Evolutionary conservation across 1,139 yeast genomes (phyloP).

Genomic region (Scheffersomyces stambukii): DNA sequence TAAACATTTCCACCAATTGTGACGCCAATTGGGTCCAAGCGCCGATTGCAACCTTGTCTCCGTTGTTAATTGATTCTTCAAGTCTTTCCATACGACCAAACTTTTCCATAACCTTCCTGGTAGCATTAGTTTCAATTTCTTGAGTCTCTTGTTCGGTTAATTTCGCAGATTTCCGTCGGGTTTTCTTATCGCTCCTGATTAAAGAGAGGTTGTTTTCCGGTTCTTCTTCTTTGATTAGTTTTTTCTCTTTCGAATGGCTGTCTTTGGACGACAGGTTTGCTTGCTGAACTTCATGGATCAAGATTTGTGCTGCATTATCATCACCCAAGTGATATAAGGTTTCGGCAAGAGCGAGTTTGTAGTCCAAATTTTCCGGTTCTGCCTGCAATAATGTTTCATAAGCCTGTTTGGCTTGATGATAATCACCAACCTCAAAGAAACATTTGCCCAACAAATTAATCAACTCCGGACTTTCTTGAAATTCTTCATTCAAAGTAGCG

Average conservation of each 20-base stretch:
- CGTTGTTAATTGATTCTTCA: conserved; percentile 48
- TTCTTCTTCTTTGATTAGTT: conserved; percentile 3
- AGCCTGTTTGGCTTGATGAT: conserved; percentile 63
- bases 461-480: conserved; percentile 42
- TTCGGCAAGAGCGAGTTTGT: conserved; percentile 77
- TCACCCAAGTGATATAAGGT: conserved; percentile 71
- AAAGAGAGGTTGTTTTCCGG: conserved; percentile 15
- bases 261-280: conserved; percentile 11
- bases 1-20: conserved; percentile 77
- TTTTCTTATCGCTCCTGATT: conserved; percentile 20
- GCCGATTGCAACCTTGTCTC: conserved; percentile 58
- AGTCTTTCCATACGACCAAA: conserved; percentile 59
- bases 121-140: conserved; percentile 56
- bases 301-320: conserved; percentile 52
- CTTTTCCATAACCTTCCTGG: conserved; percentile 59
- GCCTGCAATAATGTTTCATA: conserved; percentile 52
- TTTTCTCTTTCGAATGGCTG: no score
- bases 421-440: conserved; percentile 67
- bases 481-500: conserved; percentile 35
- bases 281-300: conserved; percentile 49
- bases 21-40: conserved; percentile 86
- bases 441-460: conserved; percentile 72
- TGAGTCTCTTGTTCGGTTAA: conserved; percentile 53
- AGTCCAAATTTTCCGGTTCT: conserved; percentile 67
- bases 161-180: conserved; percentile 21